A percentile compares a stretch with the other conserved stretches of the same genome.
phyloP scores from a whole-genome alignment of 2,329 filamentous ascomycete genomes.

The Monilinia polystroma region DNA sequence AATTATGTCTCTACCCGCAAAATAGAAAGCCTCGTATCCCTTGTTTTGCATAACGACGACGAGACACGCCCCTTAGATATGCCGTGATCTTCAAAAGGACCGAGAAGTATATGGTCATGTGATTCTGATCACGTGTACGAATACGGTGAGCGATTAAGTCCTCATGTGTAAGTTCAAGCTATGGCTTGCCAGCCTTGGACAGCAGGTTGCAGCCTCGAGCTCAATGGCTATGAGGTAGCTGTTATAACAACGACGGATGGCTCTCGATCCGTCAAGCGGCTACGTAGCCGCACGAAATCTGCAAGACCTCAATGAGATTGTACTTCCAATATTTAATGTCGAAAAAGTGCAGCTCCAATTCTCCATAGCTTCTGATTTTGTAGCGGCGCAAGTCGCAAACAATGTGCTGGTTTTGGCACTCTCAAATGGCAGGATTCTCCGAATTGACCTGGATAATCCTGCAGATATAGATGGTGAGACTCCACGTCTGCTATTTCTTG shows the following conservation, averaged over 20 bases:
- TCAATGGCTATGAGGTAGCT: conserved; percentile 37
- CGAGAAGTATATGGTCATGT: neutral
- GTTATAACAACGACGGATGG: conserved; percentile 51
- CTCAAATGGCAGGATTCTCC: conserved; percentile 85
- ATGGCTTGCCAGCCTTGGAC: conserved; percentile 31
- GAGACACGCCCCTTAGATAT: neutral
- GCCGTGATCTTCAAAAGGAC: neutral
- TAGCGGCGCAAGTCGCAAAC: conserved; percentile 93
- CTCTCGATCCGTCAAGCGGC: conserved; percentile 68
- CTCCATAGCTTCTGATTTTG: conserved; percentile 90
- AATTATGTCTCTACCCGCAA: neutral
- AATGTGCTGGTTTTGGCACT: conserved; percentile 93
- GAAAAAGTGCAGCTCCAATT: conserved; percentile 92
- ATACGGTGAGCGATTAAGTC: neutral
- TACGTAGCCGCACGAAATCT: conserved; percentile 66
- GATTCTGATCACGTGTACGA: neutral
- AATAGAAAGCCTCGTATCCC: conserved; percentile 9
- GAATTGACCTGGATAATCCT: conserved; percentile 90
- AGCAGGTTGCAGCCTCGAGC: conserved; percentile 34
- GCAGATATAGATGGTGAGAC: conserved; percentile 83
- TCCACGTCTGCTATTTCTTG: conserved; percentile 25
- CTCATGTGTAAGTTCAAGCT: conserved; percentile 21
- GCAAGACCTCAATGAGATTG: conserved; percentile 56
- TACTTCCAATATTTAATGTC: conserved; percentile 90
- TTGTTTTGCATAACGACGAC: neutral